These are phyloP conservation scores for Begonia loranthoides DNA, from an alignment of 306 rosid genomes.

Conservation along the genomic window DNA sequence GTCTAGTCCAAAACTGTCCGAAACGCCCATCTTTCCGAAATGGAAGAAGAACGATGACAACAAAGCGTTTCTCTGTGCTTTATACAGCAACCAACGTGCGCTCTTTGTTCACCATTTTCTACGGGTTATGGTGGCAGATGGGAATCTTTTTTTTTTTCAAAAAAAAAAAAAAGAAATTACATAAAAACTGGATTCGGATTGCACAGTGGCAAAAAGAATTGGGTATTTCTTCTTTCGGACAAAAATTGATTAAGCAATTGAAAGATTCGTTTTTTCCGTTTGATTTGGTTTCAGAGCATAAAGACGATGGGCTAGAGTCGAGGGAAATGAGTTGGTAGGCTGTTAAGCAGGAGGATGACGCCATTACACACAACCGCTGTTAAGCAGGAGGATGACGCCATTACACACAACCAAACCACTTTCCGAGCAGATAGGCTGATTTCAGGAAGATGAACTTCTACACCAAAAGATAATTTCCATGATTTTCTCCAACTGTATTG, in stretches of 20 bases:
- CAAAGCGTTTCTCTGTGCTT: not conserved
- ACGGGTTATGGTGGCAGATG: not conserved
- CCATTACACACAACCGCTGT: slow-evolving; percentile 25
- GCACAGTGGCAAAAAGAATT: not conserved
- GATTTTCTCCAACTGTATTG: too few relatives aligned
- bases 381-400: slow-evolving; percentile 22
- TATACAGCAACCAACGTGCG: not conserved
- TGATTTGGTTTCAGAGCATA: slow-evolving; percentile 12
- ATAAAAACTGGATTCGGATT: not conserved
- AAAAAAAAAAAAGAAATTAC: not conserved
- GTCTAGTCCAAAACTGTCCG: slow-evolving; percentile 32
- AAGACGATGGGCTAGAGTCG: slow-evolving; percentile 33
- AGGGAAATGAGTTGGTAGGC: slow-evolving; percentile 44
- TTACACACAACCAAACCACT: slow-evolving; percentile 36
- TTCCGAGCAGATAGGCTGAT: slow-evolving; percentile 12
- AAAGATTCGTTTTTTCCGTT: not conserved
- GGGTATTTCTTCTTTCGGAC: not conserved
- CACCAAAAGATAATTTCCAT: slow-evolving; percentile 27
- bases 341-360: slow-evolving; percentile 22
- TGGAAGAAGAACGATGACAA: not conserved
- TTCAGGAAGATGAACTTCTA: slow-evolving; percentile 15
- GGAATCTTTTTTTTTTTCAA: not conserved
- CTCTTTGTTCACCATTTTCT: not conserved
- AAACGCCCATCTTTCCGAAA: slow-evolving; percentile 7
- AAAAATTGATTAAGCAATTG: not conserved